These are phyloP conservation scores for Xylariaceae sp. DNA, from an alignment of 2,329 filamentous ascomycete species.

Conservation along the genomic window DNA sequence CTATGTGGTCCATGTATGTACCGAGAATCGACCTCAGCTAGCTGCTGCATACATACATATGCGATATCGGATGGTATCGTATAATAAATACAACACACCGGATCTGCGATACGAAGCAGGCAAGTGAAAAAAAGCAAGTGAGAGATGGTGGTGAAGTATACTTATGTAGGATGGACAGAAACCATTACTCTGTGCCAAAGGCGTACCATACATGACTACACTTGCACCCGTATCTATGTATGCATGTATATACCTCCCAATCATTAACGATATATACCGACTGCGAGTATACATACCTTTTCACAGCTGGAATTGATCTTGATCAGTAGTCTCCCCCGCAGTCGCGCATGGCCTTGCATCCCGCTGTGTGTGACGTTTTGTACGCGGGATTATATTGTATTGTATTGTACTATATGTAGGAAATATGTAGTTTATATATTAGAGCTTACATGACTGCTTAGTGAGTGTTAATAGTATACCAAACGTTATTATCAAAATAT, in stretches of 20 bases:
- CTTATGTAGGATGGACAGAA: neutral
- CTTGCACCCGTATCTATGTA: too few species aligned
- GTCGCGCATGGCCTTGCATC: conserved; percentile 18
- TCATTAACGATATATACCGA: too few species aligned
- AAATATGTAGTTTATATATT: neutral
- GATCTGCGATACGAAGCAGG: neutral
- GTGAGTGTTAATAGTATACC: too few species aligned
- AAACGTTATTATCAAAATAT: too few species aligned
- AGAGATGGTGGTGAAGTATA: neutral
- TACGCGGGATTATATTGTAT: conserved; percentile 21
- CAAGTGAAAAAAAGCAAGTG: neutral
- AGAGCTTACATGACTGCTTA: neutral
- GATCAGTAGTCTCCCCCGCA: conserved; percentile 28
- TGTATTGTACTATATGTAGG: conserved; percentile 6
- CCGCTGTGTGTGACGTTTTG: conserved; percentile 17
- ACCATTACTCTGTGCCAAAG: too few species aligned
- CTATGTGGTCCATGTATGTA: neutral
- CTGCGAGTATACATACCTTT: conserved; percentile 12
- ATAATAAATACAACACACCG: neutral
- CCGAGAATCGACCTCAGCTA: neutral
- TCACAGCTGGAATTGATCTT: conserved; percentile 13
- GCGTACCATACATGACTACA: too few species aligned
- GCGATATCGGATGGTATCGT: neutral
- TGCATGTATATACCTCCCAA: too few species aligned
- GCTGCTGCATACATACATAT: neutral